Base-by-base conservation (phyloP, 2,329 filamentous ascomycete species). In the Ophiostoma tasmaniense region DNA sequence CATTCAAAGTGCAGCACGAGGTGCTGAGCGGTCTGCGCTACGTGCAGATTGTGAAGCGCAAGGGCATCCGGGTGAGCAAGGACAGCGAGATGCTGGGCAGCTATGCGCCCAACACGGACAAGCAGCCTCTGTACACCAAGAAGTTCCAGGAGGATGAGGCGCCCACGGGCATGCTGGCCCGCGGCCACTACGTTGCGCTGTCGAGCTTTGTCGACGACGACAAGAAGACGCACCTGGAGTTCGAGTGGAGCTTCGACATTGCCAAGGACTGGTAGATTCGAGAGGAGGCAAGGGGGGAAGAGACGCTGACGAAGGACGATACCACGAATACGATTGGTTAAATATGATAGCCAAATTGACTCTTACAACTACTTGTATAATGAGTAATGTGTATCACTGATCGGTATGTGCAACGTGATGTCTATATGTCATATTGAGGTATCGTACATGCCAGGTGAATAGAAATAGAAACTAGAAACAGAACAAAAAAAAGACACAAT, bases 81-180 rank as follows among this genome's bases (percentile, higher is more conserved):
- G 90, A 95, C 76, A 91, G 96, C 75, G 94, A 98, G 83, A 99
- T 99, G 95, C 90, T 99, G 85, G 93, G 94, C 74, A 96, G 92
- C 75, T 99, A 94, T 77, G 90, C 92, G 68, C 95, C 95, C 73
- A 97, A 90, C 83, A 98, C 94, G 22, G 90, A 92, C 72, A 90
- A 92, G 80, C 92, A 91, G 80, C 88, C 90, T 11, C 79, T 89
- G 72, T 96, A 98, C 80, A 88, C 88, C 79, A 98, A 98, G 86
- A 90, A 90, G 78, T 98, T 97, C 84, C 87, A 92, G 75, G 86
- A 93, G 75, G 94, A 98, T 79, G 93, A 96, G 73, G 95, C 95
- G 22, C 95, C 95, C 20, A 89, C 89, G 22, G 94, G 94, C 75
- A 94, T 98, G 88, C 81, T 98, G 68, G 90, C 87, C 69, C 91